Percentiles rank a stretch among this genome's conserved stretches.
These are phyloP conservation scores for Hypoxylon sp. DNA, from an alignment of 2,329 filamentous ascomycete species.

Conservation along the genomic window DNA sequence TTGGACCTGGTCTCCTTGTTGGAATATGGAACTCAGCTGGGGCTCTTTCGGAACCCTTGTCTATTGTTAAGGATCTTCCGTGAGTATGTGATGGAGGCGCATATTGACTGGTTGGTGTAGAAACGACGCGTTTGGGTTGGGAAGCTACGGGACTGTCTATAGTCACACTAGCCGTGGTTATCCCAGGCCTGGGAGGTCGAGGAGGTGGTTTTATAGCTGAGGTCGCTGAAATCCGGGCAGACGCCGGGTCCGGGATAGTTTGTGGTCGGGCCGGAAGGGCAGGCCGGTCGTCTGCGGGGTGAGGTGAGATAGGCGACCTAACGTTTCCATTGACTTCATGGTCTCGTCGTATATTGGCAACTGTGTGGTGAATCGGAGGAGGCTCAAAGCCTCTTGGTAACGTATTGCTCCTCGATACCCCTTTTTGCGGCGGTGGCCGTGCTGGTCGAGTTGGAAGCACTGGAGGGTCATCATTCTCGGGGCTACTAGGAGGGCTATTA, in stretches of 20 bases:
- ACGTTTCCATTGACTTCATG: slow-evolving; percentile 59
- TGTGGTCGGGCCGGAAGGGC: slow-evolving; percentile 66
- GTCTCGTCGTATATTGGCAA: slow-evolving; percentile 62
- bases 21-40: slow-evolving; percentile 58
- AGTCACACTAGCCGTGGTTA: slow-evolving; percentile 44
- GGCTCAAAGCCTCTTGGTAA: slow-evolving; percentile 63
- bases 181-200: slow-evolving; percentile 59
- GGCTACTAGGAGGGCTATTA: slow-evolving; percentile 81
- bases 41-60: slow-evolving; percentile 58
- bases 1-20: slow-evolving; percentile 45
- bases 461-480: slow-evolving; percentile 66
- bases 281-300: slow-evolving; percentile 63
- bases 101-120: slow-evolving; percentile 62
- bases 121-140: slow-evolving; percentile 60
- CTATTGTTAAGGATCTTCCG: slow-evolving; percentile 66
- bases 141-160: slow-evolving; percentile 47
- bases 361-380: slow-evolving; percentile 66
- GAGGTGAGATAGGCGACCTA: slow-evolving; percentile 58
- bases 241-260: slow-evolving; percentile 54
- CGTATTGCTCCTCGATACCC: slow-evolving; percentile 53
- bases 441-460: slow-evolving; percentile 65
- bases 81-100: slow-evolving; percentile 61
- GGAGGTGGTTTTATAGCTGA: slow-evolving; percentile 59
- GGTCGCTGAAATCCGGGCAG: slow-evolving; percentile 49
- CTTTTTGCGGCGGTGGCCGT: slow-evolving; percentile 59